Percentiles rank a stretch among this genome's conserved stretches.
phyloP scores from a whole-genome alignment of 805 yeast species.

The Isabelozyma heimii region DNA sequence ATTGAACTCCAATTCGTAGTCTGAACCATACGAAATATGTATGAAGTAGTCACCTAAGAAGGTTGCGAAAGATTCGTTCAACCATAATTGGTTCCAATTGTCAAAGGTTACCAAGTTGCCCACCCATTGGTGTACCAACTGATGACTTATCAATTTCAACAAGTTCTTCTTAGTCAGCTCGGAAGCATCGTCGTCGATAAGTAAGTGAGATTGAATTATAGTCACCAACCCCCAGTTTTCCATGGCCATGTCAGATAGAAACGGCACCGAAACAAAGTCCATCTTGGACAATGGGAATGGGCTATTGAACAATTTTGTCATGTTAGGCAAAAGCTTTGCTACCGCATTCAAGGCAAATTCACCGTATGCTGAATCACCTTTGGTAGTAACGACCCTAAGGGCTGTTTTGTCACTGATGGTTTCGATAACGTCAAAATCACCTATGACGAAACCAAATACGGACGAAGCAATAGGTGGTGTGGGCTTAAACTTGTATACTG shows the following conservation, averaged over 20 bases:
- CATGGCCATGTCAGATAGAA: slow-evolving; percentile 74
- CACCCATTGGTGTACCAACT: slow-evolving; percentile 77
- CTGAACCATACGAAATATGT: slow-evolving; percentile 12
- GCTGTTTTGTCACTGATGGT: not conserved
- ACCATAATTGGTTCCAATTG: slow-evolving; percentile 68
- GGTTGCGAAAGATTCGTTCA: slow-evolving; percentile 78
- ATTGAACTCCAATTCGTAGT: slow-evolving; percentile 2
- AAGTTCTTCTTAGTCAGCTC: slow-evolving; percentile 30
- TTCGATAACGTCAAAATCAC: slow-evolving; percentile 49
- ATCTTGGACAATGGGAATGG: slow-evolving; percentile 60
- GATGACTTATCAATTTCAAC: slow-evolving; percentile 65
- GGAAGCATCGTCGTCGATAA: slow-evolving; percentile 17
- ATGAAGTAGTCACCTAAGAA: slow-evolving; percentile 54
- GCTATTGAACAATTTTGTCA: slow-evolving; percentile 43
- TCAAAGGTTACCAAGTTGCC: slow-evolving; percentile 69
- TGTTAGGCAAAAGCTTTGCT: slow-evolving; percentile 43
- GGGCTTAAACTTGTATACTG: slow-evolving; percentile 41
- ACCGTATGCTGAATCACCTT: slow-evolving; percentile 49
- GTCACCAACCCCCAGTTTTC: slow-evolving; percentile 76
- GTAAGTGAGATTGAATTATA: slow-evolving; percentile 49
- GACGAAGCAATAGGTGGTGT: slow-evolving; percentile 64
- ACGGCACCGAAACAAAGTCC: slow-evolving; percentile 69
- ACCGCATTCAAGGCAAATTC: slow-evolving; percentile 50
- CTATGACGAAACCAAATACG: slow-evolving; percentile 64
- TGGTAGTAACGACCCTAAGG: slow-evolving; percentile 52